Conservation (phyloP, 768 basidiomycete species). For the Lactarius sp. region DNA sequence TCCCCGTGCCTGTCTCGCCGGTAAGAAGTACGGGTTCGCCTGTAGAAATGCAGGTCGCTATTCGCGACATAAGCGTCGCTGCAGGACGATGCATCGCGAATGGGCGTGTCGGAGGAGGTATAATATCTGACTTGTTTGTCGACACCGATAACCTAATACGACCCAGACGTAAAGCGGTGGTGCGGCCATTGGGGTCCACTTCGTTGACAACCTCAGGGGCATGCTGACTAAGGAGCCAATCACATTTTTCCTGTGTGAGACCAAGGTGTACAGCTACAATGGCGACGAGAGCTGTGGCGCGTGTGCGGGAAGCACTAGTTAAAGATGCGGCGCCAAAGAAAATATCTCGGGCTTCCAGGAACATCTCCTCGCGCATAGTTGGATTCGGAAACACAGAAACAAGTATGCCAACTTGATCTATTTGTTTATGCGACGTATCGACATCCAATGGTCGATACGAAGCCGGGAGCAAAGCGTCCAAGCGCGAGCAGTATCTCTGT, state of each 20-base stretch:
- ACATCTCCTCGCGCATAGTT: conserved; percentile 79
- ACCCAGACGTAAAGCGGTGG: conserved; percentile 55
- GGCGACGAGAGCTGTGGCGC: conserved; percentile 45
- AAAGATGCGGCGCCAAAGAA: conserved; percentile 75
- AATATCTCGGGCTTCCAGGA: conserved; percentile 81
- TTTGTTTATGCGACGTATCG: conserved; percentile 26
- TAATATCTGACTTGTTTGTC: conserved; percentile 35
- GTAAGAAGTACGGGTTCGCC: conserved; percentile 85
- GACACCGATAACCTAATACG: conserved; percentile 53
- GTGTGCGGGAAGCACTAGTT: conserved; percentile 47
- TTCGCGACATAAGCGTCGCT: conserved; percentile 68
- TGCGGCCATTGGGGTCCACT: conserved; percentile 58
- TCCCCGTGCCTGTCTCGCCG: conserved; percentile 99
- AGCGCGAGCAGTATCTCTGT: conserved; percentile 75
- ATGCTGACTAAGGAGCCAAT: conserved; percentile 64
- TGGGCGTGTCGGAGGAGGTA: conserved; percentile 43
- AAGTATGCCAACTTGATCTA: conserved; percentile 32
- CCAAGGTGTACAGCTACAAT: conserved; percentile 59
- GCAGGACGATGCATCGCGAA: conserved; percentile 91
- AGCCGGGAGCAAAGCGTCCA: conserved; percentile 55
- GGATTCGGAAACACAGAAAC: conserved; percentile 61
- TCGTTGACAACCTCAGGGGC: conserved; percentile 65
- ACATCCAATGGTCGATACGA: conserved; percentile 43
- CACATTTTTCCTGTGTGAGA: conserved; percentile 61
- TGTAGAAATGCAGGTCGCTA: conserved; percentile 65